Base-by-base conservation (phyloP, 495 filamentous ascomycete species). In the Hyaloscypha variabilis region DNA sequence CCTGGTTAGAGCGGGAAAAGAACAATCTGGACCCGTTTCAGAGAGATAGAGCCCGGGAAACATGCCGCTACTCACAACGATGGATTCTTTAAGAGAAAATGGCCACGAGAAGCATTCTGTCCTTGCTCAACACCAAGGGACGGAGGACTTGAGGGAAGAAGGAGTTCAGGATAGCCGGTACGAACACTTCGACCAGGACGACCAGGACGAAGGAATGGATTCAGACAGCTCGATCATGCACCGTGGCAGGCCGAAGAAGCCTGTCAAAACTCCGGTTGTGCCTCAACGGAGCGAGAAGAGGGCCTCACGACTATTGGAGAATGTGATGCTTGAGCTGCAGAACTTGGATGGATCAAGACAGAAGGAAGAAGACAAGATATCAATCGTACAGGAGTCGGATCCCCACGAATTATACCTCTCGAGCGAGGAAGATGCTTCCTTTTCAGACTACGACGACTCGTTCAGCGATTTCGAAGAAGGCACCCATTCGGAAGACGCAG, bases 361-460 rank as follows among this genome's bases (percentile, higher is more conserved):
- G 31, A 52, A 58, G 14, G 60, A 60, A n/a, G 63, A 55, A 29
- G 62, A 65, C 21, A 60, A 25, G 11, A 34, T 25, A 2, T 63
- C 61, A n/a, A 30, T 69, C 10, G 21, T 66, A 1, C 46, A 63
- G 29, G 55, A 62, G 58, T 50, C 51, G 11, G 67, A 73, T 67
- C 71, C 71, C 13, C 71, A 68, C 30, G 71, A 73, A 34, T 25
- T 62, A 39, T 73, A 73, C 59, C 61, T 73, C 6, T 69, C 66
- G 24, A 71, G 69, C 59, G 71, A 73, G 54, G 71, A 73, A 60
- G 71, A 73, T 28, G 69, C 51, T 29, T 71, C 69, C 8, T 58
- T 68, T 17, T 67, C 66, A 25, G 71, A 68, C 25, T 67, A 67
- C 39, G 71, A 71, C 23, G 67, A 69, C 53, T 69, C 69, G 6